Evolutionary conservation across 345 rosid species (phyloP).

Genomic region (Erucastrum elatum): DNA sequence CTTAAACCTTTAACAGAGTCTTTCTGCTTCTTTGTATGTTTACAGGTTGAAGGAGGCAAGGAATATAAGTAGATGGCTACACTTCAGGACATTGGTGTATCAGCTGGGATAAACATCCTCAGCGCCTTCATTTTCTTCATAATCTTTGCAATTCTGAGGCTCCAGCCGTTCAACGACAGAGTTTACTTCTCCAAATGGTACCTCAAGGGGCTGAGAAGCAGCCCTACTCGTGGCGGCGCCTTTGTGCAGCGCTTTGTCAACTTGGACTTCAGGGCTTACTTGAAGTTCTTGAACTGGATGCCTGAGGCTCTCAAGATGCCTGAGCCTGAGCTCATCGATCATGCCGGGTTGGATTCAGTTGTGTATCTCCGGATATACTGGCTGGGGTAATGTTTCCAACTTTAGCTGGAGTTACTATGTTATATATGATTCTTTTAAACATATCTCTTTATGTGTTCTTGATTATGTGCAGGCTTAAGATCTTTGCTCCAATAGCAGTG

Average conservation of each 20-base stretch:
- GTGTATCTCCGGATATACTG: constrained; percentile 89
- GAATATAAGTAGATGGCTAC: constrained; percentile 66
- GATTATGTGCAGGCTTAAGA: constrained; percentile 63
- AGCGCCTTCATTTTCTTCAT: constrained; percentile 71
- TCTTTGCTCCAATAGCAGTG: constrained; percentile 72
- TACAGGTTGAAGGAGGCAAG: constrained; percentile 4
- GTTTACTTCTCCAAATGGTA: constrained; percentile 99
- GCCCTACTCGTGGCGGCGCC: constrained; percentile 63
- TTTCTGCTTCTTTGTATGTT: constrained; percentile 5
- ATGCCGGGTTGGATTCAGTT: constrained; percentile 95
- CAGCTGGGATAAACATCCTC: constrained; percentile 76
- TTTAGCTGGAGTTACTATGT: neutral
- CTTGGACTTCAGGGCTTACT: constrained; percentile 67
- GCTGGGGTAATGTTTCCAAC: constrained; percentile 62
- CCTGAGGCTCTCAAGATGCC: constrained; percentile 92
- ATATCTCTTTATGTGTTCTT: neutral
- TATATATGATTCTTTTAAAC: neutral
- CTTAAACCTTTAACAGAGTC: neutral
- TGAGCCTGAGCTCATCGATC: constrained; percentile 88
- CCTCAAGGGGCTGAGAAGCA: constrained; percentile 73
- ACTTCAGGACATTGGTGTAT: constrained; percentile 71
- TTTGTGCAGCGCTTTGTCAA: constrained; percentile 70
- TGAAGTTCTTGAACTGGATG: constrained; percentile 89
- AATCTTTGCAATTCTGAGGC: constrained; percentile 78
- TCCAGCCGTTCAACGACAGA: constrained; percentile 92